A percentile compares a stretch with the other conserved stretches of the same genome.
phyloP scores from a whole-genome alignment of 768 basidiomycete species.

The Trametes maxima region DNA sequence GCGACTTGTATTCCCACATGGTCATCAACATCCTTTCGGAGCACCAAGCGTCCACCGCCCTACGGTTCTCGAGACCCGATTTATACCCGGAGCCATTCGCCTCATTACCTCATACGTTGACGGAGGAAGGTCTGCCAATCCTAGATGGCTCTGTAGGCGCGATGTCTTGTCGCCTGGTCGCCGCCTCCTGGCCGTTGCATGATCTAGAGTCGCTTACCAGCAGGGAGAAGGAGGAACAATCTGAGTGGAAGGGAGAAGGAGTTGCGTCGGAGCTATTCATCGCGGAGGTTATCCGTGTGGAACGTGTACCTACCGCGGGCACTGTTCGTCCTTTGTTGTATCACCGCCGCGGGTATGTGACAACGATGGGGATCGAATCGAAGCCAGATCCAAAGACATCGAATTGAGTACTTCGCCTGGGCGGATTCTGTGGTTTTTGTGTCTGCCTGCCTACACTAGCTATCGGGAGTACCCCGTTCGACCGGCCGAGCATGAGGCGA shows the following conservation, averaged over 20 bases:
- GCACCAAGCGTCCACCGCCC: conserved; percentile 60
- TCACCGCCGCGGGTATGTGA: conserved; percentile 62
- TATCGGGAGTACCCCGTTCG: background rate
- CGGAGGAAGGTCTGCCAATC: conserved; percentile 59
- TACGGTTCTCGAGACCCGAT: conserved; percentile 74
- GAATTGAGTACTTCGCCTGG: conserved; percentile 7
- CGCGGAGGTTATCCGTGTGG: conserved; percentile 71
- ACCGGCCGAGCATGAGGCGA: background rate
- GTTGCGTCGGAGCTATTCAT: conserved; percentile 76
- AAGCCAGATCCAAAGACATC: conserved; percentile 1
- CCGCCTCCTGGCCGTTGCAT: conserved; percentile 60
- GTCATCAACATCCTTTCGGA: conserved; percentile 82
- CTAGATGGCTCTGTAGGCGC: conserved; percentile 66
- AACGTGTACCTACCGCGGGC: conserved; percentile 37
- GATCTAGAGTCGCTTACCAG: conserved; percentile 46
- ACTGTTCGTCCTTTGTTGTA: conserved; percentile 58
- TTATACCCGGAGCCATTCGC: conserved; percentile 63
- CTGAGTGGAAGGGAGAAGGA: conserved; percentile 34
- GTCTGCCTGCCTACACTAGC: too few species aligned
- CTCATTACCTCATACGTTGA: conserved; percentile 42
- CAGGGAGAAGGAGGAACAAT: conserved; percentile 19
- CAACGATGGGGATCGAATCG: conserved; percentile 26
- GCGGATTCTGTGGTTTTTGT: background rate
- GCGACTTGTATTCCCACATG: conserved; percentile 50
- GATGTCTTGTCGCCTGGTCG: conserved; percentile 69